phyloP scores from a whole-genome alignment of 495 filamentous ascomycete genomes.

The Xylaria telfairii region DNA sequence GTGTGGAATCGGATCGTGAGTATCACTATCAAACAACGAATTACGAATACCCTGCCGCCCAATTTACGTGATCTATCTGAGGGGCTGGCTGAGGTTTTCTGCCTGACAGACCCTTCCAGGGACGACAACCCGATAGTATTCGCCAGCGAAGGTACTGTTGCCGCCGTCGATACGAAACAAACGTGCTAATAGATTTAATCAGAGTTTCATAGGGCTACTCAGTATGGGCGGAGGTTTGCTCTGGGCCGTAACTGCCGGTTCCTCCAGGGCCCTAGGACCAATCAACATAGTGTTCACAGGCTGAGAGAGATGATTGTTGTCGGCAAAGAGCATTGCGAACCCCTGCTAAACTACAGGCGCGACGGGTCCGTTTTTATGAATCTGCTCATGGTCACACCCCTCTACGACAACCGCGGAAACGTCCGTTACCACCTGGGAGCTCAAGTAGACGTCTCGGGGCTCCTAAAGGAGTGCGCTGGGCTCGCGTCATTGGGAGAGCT shows the following conservation, averaged over 20 bases:
- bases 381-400: constrained; percentile 66
- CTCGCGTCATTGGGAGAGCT: constrained; percentile 61
- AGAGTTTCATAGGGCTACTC: constrained; percentile 68
- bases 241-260: constrained; percentile 69
- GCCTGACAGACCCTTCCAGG: constrained; percentile 75
- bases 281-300: constrained; percentile 56
- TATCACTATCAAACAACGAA: constrained; percentile 60
- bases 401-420: constrained; percentile 64
- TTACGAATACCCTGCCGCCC: constrained; percentile 61
- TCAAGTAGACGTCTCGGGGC: constrained; percentile 66
- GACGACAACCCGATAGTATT: constrained; percentile 80
- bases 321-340: constrained; percentile 69
- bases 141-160: constrained; percentile 70
- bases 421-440: constrained; percentile 68
- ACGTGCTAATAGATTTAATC: constrained; percentile 18
- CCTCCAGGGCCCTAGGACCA: constrained; percentile 66
- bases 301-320: constrained; percentile 61
- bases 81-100: constrained; percentile 77
- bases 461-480: constrained; percentile 62
- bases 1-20: constrained; percentile 64
- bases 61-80: constrained; percentile 66
- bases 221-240: constrained; percentile 64
- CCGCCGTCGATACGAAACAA: background rate
- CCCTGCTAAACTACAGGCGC: constrained; percentile 70
- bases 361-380: constrained; percentile 75